A percentile compares a stretch with the other conserved stretches of the same genome.
Conservation (phyloP, 805 yeast species). For the Grigorovia transvaalensis region DNA sequence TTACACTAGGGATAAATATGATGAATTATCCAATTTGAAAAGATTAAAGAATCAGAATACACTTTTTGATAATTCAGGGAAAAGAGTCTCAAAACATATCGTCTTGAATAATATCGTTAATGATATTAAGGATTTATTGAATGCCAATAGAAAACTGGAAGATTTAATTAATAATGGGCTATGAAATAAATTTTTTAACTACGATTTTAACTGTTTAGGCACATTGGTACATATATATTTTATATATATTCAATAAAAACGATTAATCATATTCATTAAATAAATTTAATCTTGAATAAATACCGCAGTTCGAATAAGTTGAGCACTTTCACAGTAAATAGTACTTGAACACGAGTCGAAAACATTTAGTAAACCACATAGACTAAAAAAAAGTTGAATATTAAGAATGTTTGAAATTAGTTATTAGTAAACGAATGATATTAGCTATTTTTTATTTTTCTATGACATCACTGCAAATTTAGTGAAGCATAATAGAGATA, state of each 20-base stretch:
- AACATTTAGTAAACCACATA: not conserved
- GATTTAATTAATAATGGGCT: slow-evolving; percentile 1
- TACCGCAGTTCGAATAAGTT: not conserved
- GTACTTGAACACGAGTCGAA: too few species aligned
- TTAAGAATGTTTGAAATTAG: not conserved
- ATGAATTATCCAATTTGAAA: slow-evolving; percentile 17
- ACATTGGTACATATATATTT: too few species aligned
- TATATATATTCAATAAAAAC: too few species aligned
- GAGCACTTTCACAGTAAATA: too few species aligned
- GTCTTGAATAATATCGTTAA: slow-evolving; percentile 22
- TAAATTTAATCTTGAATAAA: too few species aligned
- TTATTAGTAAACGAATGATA: not conserved
- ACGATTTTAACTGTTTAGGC: too few species aligned
- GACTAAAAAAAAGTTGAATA: too few species aligned
- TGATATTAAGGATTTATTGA: slow-evolving; percentile 20
- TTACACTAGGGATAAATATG: slow-evolving; percentile 22
- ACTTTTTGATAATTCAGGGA: not conserved
- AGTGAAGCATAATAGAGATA: not conserved
- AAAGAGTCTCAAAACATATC: slow-evolving; percentile 26
- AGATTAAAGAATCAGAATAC: slow-evolving; percentile 3
- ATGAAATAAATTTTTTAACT: not conserved
- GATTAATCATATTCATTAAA: not conserved
- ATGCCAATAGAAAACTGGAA: slow-evolving; percentile 23
- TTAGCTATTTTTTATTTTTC: not conserved
- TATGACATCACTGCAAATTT: not conserved